A percentile compares a stretch with the other conserved stretches of the same genome.
These are phyloP conservation scores for Bigelowiella natans DNA, from an alignment of 78 protist genomes.

Conservation along the genomic window DNA sequence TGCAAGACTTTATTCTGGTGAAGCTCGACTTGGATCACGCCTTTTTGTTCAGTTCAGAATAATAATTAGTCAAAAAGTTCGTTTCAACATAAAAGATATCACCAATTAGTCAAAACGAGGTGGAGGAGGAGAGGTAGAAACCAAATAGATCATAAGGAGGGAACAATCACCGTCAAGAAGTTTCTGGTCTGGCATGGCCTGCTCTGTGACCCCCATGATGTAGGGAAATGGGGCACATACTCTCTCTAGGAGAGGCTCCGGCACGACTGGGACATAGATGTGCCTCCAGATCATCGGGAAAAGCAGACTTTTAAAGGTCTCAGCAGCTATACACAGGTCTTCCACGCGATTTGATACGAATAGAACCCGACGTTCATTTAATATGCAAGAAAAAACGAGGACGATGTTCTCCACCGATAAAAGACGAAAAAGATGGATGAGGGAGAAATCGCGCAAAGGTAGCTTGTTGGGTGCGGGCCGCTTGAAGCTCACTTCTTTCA, in stretches of 20 bases:
- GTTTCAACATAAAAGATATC: no score
- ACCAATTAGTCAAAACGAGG: no score
- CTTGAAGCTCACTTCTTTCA: background rate
- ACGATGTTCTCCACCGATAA: background rate
- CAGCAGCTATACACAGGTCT: background rate
- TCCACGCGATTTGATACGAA: background rate
- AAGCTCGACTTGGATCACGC: background rate
- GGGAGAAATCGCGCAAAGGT: constrained; percentile 9
- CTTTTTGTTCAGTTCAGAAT: no score
- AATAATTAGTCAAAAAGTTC: no score
- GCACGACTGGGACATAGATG: constrained; percentile 9
- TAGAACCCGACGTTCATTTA: background rate
- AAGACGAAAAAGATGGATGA: background rate
- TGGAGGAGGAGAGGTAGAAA: no score
- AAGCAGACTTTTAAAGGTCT: background rate
- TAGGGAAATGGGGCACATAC: background rate
- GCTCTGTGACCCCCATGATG: background rate
- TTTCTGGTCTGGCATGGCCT: background rate
- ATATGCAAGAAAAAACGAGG: background rate
- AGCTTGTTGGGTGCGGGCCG: constrained; percentile 20
- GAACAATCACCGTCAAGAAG: background rate
- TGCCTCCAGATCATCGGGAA: constrained; percentile 16
- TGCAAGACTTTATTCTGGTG: background rate
- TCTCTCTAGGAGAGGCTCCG: background rate
- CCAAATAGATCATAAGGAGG: no score